Percentiles rank a stretch among this genome's conserved stretches.
Evolutionary conservation across 306 rosid genomes (phyloP).

Genomic region (Rosa multiflora): DNA sequence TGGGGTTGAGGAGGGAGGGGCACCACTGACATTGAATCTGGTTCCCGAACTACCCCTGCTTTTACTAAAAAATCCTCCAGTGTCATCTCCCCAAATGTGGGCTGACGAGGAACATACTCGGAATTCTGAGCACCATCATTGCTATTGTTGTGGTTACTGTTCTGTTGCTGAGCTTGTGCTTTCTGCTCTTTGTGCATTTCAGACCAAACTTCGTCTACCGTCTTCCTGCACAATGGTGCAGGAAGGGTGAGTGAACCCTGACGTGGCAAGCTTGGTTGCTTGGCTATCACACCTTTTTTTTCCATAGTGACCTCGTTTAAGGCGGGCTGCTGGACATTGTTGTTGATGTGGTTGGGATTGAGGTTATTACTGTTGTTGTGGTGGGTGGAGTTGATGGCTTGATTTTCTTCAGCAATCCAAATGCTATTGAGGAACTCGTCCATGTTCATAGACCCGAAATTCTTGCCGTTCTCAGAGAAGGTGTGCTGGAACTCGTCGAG

Average conservation of each 20-base stretch:
- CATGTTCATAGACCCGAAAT: constrained; percentile 96
- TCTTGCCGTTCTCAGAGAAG: constrained; percentile 69
- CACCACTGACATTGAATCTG: background rate
- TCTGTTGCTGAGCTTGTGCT: constrained; percentile 21
- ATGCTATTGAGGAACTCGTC: constrained; percentile 88
- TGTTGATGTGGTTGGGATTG: background rate
- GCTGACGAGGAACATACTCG: constrained; percentile 63
- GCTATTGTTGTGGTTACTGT: background rate
- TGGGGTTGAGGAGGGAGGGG: constrained; percentile 21
- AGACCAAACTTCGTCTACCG: constrained; percentile 95
- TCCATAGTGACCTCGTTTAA: constrained; percentile 14
- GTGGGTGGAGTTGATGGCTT: constrained; percentile 31
- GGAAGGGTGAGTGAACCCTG: constrained; percentile 84
- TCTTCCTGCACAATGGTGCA: constrained; percentile 67
- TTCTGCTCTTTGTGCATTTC: constrained; percentile 60
- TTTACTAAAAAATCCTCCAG: constrained; percentile 86
- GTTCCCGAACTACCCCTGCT: constrained; percentile 84
- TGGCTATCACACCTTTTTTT: constrained; percentile 32
- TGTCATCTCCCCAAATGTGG: constrained; percentile 91
- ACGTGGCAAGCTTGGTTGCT: constrained; percentile 57
- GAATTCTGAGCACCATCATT: constrained; percentile 34
- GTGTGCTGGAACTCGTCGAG: constrained; percentile 83
- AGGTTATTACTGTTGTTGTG: background rate
- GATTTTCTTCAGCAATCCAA: constrained; percentile 89
- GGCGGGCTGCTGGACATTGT: constrained; percentile 10